Evolutionary conservation across 495 filamentous ascomycete species (phyloP).

Genomic region (Podospora anserina): DNA sequence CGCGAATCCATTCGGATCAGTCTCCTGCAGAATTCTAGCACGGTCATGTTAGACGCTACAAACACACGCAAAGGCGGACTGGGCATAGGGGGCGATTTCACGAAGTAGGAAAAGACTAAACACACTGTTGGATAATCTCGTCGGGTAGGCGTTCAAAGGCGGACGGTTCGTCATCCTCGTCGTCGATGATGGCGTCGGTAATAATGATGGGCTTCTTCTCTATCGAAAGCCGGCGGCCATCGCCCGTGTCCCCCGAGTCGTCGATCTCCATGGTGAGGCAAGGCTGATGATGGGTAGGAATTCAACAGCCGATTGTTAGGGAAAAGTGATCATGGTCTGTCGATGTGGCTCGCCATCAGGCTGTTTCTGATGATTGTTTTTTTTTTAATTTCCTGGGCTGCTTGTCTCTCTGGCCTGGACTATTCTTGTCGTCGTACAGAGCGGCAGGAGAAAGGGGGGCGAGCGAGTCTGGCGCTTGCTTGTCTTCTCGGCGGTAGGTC

Average conservation of each 20-base stretch:
- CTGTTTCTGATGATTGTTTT: neutral
- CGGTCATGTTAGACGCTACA: constrained; percentile 14
- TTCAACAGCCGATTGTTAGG: constrained; percentile 12
- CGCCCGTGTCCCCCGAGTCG: constrained; percentile 17
- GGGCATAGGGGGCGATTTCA: neutral
- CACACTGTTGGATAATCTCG: constrained; percentile 52
- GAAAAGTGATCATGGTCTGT: constrained; percentile 19
- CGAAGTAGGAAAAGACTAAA: constrained; percentile 3
- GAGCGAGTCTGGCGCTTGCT: neutral
- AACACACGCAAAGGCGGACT: neutral
- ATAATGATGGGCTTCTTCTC: constrained; percentile 34
- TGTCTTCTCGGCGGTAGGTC: neutral
- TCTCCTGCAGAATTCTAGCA: constrained; percentile 68
- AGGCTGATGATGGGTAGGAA: neutral
- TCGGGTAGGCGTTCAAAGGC: constrained; percentile 48
- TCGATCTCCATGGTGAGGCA: constrained; percentile 22
- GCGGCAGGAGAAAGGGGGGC: constrained; percentile 4
- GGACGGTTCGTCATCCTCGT: constrained; percentile 20
- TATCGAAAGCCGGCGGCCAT: constrained; percentile 31
- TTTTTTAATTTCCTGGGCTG: constrained; percentile 1
- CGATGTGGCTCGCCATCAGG: constrained; percentile 21
- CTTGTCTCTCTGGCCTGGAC: neutral
- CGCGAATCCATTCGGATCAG: constrained; percentile 75
- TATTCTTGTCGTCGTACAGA: constrained; percentile 2
- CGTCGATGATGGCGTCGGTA: constrained; percentile 15